Percentiles rank a stretch among this genome's conserved stretches.
Conservation (phyloP, 75 land plant species). For the Isoetes taiwanensis region DNA sequence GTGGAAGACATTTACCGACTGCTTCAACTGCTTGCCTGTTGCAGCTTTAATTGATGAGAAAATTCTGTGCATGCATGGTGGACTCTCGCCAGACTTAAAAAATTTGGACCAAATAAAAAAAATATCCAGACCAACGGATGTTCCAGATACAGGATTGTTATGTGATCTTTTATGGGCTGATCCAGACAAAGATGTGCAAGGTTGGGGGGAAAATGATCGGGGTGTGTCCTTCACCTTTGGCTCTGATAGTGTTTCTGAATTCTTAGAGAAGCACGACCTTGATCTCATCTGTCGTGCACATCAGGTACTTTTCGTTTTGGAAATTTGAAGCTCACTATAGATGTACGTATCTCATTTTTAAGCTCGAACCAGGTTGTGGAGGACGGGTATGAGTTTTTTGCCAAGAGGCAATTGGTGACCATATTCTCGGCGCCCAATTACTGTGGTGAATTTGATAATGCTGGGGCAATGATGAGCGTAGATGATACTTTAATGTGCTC, state of each 20-base stretch:
- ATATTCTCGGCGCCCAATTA: constrained; percentile 75
- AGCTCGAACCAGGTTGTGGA: constrained; percentile 56
- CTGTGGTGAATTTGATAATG: constrained; percentile 81
- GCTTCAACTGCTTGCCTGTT: constrained; percentile 74
- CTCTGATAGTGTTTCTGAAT: constrained; percentile 55
- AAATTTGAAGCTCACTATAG: not conserved
- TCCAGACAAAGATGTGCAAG: constrained; percentile 55
- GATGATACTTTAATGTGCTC: constrained; percentile 77
- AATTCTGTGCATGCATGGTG: constrained; percentile 88
- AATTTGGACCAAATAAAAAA: constrained; percentile 48
- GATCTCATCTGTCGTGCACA: constrained; percentile 86
- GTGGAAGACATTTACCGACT: constrained; percentile 72
- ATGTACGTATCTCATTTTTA: not conserved
- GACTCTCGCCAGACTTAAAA: constrained; percentile 62
- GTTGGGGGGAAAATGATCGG: constrained; percentile 79
- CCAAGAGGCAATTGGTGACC: constrained; percentile 70
- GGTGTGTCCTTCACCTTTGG: constrained; percentile 81
- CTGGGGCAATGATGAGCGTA: constrained; percentile 86
- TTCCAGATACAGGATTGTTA: constrained; percentile 63
- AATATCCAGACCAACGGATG: constrained; percentile 52
- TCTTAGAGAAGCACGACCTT: constrained; percentile 53
- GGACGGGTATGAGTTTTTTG: constrained; percentile 89
- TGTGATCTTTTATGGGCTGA: constrained; percentile 83
- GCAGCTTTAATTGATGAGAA: constrained; percentile 78
- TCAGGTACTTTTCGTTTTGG: constrained; percentile 34